These are phyloP conservation scores for Senna siamea DNA, from an alignment of 306 rosid genomes.

Conservation along the genomic window DNA sequence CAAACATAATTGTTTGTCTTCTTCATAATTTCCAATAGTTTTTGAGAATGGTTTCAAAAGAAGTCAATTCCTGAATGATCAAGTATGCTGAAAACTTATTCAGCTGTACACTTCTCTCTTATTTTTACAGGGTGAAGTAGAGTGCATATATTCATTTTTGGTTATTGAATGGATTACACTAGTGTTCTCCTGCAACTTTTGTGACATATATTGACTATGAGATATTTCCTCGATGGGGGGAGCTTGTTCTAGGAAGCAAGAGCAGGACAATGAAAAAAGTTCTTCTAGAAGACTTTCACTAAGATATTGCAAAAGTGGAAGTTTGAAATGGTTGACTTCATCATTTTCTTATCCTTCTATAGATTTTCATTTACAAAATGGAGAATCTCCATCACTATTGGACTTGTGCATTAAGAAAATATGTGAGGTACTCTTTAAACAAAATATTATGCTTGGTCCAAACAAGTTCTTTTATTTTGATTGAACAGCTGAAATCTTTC, in stretches of 20 bases:
- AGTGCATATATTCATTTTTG: conserved; percentile 33
- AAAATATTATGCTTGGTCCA: neutral
- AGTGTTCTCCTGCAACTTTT: conserved; percentile 27
- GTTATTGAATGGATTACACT: conserved; percentile 22
- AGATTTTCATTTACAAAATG: conserved; percentile 45
- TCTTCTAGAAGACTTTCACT: conserved; percentile 40
- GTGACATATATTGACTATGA: conserved; percentile 21
- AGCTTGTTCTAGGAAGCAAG: conserved; percentile 30
- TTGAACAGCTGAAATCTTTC: conserved; percentile 24
- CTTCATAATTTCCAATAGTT: too few species aligned
- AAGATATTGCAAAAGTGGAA: conserved; percentile 50
- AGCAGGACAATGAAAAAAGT: neutral
- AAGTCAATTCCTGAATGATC: conserved; percentile 16
- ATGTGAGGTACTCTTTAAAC: conserved; percentile 47
- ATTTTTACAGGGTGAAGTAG: conserved; percentile 40
- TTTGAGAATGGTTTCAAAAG: neutral
- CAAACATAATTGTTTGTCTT: neutral
- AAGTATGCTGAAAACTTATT: conserved; percentile 34
- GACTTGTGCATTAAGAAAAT: conserved; percentile 55
- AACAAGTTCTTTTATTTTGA: neutral
- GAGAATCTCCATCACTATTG: conserved; percentile 59
- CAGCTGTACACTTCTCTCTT: conserved; percentile 30
- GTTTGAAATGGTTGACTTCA: conserved; percentile 57
- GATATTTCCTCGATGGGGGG: conserved; percentile 29
- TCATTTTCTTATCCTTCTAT: conserved; percentile 40